Base-by-base conservation (phyloP, 495 filamentous ascomycete genomes). In the Penicillium canariense region DNA sequence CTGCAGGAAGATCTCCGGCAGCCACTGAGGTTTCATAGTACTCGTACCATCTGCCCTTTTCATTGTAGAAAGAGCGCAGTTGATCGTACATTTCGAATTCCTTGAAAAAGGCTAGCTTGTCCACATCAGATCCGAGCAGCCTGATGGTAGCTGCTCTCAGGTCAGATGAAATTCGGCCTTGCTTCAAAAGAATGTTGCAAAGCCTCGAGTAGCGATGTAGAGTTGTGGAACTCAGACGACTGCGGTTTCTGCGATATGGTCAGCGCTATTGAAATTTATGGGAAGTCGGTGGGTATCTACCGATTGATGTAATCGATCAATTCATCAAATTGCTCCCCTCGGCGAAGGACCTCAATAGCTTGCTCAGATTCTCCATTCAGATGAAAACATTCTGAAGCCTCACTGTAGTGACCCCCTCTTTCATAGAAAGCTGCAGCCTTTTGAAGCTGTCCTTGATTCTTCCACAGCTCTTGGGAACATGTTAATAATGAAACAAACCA, bases 341-440 rank as follows among this genome's bases (percentile, higher is more conserved):
- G 31, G 0, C 61, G 61, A 26, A 84, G 60, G 23, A 70, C 68
- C 12, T 77, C 77, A n/a, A 54, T 59, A 23, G 63, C 68, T 48
- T 67, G 31, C 5, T 63, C 61, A 22, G 65, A 53, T 1, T 63
- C 27, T 4, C 48, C 45, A 32, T 17, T 12, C 0, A 4, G 2
- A 39, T 63, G 50, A 20, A 59, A 58, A 36, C 57, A 61, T 10
- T 58, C 49, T 2, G 55, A 52, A 22, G 68, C 68, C 5, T 61
- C 36, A 1, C 15, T 3, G 25, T 52, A 59, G 0, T 54, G 12
- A 1, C 46, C 10, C 0, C 48, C 63, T 32, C 56, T 23, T 5
- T 50, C 45, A 27, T 59, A 71, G 2, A 61, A 36, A 3, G 20
- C 9, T 0, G 65, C 68, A 5, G 68, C 65, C 17, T 54, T 58